Conservation (phyloP, 2,329 filamentous ascomycete genomes). For the Fusarium metavorans region DNA sequence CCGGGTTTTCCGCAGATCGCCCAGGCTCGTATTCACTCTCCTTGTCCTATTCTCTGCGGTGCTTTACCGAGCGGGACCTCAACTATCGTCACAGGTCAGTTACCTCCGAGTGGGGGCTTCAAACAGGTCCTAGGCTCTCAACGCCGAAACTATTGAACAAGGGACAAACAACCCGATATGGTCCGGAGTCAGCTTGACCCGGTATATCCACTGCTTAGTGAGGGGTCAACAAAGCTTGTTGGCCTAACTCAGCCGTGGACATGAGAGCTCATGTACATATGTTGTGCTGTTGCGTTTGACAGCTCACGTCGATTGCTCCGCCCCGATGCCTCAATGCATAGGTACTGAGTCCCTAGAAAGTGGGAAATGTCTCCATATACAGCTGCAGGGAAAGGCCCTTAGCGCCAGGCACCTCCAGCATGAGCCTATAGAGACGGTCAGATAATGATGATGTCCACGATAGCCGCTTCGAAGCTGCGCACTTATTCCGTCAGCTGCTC, state of each 20-base stretch:
- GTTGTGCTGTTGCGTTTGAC: slow-evolving; percentile 3
- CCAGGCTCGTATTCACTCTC: background rate
- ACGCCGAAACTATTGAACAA: slow-evolving; percentile 8
- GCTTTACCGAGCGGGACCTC: background rate
- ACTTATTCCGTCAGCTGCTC: slow-evolving; percentile 36
- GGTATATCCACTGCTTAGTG: background rate
- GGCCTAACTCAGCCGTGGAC: background rate
- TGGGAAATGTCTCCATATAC: slow-evolving; percentile 26
- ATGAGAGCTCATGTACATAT: background rate
- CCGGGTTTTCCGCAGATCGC: background rate
- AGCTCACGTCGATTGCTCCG: slow-evolving; percentile 18
- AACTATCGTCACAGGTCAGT: background rate
- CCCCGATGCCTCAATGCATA: slow-evolving; percentile 20
- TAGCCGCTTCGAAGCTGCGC: slow-evolving; percentile 36
- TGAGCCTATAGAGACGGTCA: slow-evolving; percentile 27
- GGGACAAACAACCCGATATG: background rate
- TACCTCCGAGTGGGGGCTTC: slow-evolving; percentile 5
- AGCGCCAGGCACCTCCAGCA: slow-evolving; percentile 40
- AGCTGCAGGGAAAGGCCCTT: slow-evolving; percentile 32
- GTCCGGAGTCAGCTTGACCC: background rate
- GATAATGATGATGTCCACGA: slow-evolving; percentile 21
- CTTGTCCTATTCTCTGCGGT: background rate
- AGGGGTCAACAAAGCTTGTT: slow-evolving; percentile 5
- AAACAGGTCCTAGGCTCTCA: slow-evolving; percentile 5
- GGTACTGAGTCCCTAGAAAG: slow-evolving; percentile 5